Percentiles rank a stretch among this genome's conserved stretches.
These are phyloP conservation scores for Fusarium duplospermum DNA, from an alignment of 2,329 filamentous ascomycete species.

Conservation along the genomic window DNA sequence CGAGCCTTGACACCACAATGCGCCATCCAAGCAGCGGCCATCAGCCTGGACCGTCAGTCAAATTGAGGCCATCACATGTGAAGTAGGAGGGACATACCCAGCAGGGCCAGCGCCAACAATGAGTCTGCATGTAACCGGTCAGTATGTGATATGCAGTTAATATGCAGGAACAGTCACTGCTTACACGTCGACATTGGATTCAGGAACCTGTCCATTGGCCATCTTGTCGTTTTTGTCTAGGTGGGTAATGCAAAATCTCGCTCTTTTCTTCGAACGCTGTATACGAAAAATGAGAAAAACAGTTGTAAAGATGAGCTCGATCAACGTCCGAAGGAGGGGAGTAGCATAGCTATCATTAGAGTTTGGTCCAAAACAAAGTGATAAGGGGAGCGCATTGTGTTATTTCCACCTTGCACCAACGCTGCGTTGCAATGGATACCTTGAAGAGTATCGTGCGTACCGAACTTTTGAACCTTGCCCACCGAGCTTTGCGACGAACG, in stretches of 20 bases:
- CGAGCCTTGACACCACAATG: slow-evolving; percentile 29
- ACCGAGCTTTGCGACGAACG: neutral
- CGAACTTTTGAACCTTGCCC: neutral
- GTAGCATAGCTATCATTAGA: neutral
- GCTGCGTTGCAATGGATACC: neutral
- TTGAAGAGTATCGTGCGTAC: neutral
- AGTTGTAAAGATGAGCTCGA: neutral
- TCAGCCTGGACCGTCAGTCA: slow-evolving; percentile 6
- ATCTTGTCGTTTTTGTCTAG: slow-evolving; percentile 1
- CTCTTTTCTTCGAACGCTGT: neutral
- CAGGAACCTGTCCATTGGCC: slow-evolving; percentile 5
- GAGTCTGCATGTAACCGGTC: neutral
- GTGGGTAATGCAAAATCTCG: neutral
- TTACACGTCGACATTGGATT: slow-evolving; percentile 16
- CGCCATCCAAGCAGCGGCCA: slow-evolving; percentile 23
- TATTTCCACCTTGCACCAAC: neutral
- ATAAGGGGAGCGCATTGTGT: neutral
- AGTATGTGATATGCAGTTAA: neutral
- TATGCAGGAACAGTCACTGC: neutral
- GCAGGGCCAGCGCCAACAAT: slow-evolving; percentile 23
- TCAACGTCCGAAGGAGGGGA: neutral
- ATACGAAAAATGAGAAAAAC: neutral
- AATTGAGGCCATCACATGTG: neutral
- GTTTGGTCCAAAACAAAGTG: neutral
- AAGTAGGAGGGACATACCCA: neutral